phyloP scores from a whole-genome alignment of 148 eudicot species.

The Oxyria digyna region DNA sequence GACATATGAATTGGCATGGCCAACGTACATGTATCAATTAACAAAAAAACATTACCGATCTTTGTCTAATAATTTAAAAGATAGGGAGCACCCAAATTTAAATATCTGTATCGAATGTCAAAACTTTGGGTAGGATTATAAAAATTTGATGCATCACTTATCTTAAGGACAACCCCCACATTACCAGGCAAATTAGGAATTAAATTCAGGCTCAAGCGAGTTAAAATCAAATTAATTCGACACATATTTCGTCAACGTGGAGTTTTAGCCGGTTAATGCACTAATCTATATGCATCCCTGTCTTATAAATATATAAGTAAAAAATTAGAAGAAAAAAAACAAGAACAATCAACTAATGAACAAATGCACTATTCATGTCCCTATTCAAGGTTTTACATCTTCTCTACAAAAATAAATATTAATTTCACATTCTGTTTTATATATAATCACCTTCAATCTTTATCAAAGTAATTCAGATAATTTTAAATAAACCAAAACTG shows the following conservation, averaged over 20 bases:
- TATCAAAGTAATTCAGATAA: not conserved
- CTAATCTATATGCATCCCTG: not conserved
- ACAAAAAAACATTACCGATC: too few species aligned
- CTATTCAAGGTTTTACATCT: not conserved
- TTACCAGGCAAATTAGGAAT: not conserved
- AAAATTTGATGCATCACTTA: not conserved
- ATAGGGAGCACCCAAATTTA: not conserved
- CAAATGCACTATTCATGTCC: slow-evolving; percentile 2
- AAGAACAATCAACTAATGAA: not conserved
- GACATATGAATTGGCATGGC: not conserved
- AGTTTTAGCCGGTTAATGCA: not conserved
- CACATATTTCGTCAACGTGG: not conserved
- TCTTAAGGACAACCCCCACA: not conserved
- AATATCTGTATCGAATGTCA: not conserved
- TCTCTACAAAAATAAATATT: not conserved
- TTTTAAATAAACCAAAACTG: not conserved
- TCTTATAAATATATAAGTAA: too few species aligned
- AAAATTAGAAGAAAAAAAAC: not conserved
- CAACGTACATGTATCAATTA: too few species aligned
- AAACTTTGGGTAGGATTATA: not conserved
- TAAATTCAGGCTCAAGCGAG: not conserved
- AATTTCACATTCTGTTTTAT: not conserved
- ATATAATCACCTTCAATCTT: not conserved
- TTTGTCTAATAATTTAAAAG: not conserved
- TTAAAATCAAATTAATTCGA: not conserved